These are phyloP conservation scores for Cordyceps tenuipes DNA, from an alignment of 2,329 filamentous ascomycete species.

Conservation along the genomic window DNA sequence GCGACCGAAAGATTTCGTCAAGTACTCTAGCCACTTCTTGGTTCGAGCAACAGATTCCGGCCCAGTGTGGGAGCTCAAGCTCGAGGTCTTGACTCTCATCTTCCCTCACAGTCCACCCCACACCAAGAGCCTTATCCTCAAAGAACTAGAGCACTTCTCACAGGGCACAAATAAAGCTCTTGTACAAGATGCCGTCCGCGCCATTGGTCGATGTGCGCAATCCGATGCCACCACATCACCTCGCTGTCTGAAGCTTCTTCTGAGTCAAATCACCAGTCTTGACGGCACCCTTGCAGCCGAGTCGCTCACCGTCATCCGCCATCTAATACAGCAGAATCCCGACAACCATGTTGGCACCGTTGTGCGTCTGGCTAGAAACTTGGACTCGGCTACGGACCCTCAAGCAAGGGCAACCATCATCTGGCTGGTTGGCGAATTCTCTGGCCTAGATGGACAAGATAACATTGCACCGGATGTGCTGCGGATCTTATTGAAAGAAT, in stretches of 20 bases:
- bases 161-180: slow-evolving; percentile 63
- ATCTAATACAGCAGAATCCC: slow-evolving; percentile 89
- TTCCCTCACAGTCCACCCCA: slow-evolving; percentile 74
- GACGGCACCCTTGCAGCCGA: slow-evolving; percentile 87
- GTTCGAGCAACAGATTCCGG: slow-evolving; percentile 71
- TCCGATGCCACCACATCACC: slow-evolving; percentile 61
- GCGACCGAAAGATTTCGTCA: slow-evolving; percentile 72
- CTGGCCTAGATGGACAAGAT: slow-evolving; percentile 68
- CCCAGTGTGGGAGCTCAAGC: slow-evolving; percentile 81
- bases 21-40: slow-evolving; percentile 83
- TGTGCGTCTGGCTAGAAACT: slow-evolving; percentile 78
- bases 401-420: slow-evolving; percentile 90
- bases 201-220: slow-evolving; percentile 89
- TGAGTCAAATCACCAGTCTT: slow-evolving; percentile 80
- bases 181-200: slow-evolving; percentile 81
- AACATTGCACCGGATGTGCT: slow-evolving; percentile 92
- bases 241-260: slow-evolving; percentile 71
- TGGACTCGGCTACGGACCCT: slow-evolving; percentile 80
- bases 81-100: slow-evolving; percentile 83
- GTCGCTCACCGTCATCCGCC: slow-evolving; percentile 86
- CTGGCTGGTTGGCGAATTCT: slow-evolving; percentile 94
- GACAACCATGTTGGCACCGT: slow-evolving; percentile 75
- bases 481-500: slow-evolving; percentile 77
- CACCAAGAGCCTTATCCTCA: slow-evolving; percentile 77
- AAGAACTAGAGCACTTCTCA: slow-evolving; percentile 90